Evolutionary conservation across 805 yeast species (phyloP).

Genomic region (Candida pini): DNA sequence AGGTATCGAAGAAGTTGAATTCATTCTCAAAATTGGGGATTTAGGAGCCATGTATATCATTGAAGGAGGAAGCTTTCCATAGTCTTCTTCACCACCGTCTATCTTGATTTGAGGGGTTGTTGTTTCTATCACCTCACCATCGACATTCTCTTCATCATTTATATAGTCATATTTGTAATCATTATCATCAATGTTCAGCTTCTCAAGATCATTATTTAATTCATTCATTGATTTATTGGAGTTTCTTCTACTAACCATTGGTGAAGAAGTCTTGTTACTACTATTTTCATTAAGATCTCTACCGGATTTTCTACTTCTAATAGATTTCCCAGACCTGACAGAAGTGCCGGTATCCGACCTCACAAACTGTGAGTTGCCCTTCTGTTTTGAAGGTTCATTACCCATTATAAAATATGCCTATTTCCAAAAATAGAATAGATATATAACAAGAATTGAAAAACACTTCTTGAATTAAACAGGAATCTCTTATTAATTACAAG

Average conservation of each 20-base stretch:
- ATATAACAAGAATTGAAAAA: too few relatives aligned
- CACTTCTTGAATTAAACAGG: too few relatives aligned
- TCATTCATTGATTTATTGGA: constrained; percentile 20
- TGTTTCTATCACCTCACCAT: neutral
- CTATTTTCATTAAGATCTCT: constrained; percentile 17
- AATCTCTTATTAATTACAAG: too few relatives aligned
- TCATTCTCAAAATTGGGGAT: constrained; percentile 28
- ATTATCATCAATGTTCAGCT: constrained; percentile 14
- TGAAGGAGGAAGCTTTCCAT: constrained; percentile 27
- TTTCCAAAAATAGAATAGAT: too few relatives aligned
- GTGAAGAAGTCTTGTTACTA: constrained; percentile 20
- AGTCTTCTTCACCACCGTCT: constrained; percentile 8
- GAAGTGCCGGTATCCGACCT: constrained; percentile 29
- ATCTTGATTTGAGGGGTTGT: constrained; percentile 11
- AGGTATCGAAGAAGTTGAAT: constrained; percentile 25
- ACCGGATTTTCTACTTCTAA: constrained; percentile 24
- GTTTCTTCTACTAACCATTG: constrained; percentile 22
- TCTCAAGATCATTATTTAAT: constrained; percentile 12
- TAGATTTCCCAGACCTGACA: constrained; percentile 23
- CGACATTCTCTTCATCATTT: constrained; percentile 11
- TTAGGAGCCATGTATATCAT: constrained; percentile 29
- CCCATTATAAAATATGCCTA: too few relatives aligned
- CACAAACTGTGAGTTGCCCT: constrained; percentile 20
- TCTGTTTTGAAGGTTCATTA: constrained; percentile 30
- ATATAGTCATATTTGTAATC: constrained; percentile 18